phyloP scores from a whole-genome alignment of 202 grass and related monocot genomes.

The Sporobolus alterniflorus region DNA sequence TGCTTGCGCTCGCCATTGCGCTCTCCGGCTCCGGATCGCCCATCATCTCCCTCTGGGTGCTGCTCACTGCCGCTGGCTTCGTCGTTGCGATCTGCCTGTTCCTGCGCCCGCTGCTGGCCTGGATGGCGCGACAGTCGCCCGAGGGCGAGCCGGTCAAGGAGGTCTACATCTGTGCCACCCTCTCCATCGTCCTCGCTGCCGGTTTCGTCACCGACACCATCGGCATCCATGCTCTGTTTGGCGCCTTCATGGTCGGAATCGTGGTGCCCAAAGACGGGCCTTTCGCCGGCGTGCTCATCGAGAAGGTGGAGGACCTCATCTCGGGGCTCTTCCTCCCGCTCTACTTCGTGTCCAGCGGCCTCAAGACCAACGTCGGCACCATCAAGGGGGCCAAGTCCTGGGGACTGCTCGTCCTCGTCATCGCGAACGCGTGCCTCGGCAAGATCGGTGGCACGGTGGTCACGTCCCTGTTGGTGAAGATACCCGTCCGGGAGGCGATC shows the following conservation, averaged over 20 bases:
- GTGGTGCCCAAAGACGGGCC: conserved; percentile 83
- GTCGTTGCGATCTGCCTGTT: conserved; percentile 37
- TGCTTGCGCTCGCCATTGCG: conserved; percentile 77
- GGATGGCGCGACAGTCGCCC: conserved; percentile 63
- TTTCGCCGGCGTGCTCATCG: conserved; percentile 75
- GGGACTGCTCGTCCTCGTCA: conserved; percentile 79
- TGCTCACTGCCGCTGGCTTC: conserved; percentile 63
- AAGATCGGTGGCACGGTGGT: conserved; percentile 77
- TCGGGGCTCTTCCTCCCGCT: conserved; percentile 89
- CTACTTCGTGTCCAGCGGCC: conserved; percentile 89
- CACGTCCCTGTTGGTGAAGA: conserved; percentile 45
- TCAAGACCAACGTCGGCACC: conserved; percentile 85
- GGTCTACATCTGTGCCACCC: conserved; percentile 77
- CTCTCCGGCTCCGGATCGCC: conserved; percentile 72
- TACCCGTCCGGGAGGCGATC: conserved; percentile 63
- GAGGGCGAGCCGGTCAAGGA: conserved; percentile 79
- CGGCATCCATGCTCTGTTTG: conserved; percentile 86
- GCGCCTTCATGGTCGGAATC: conserved; percentile 75
- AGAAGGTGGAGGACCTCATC: conserved; percentile 88
- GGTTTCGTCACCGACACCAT: conserved; percentile 78
- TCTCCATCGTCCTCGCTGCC: conserved; percentile 61
- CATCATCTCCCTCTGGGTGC: conserved; percentile 76
- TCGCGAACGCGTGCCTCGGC: conserved; percentile 68
- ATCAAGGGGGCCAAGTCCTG: conserved; percentile 72
- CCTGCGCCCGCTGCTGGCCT: conserved; percentile 61